Evolutionary conservation across 495 filamentous ascomycete species (phyloP).

Genomic region (Penicillium steckii): DNA sequence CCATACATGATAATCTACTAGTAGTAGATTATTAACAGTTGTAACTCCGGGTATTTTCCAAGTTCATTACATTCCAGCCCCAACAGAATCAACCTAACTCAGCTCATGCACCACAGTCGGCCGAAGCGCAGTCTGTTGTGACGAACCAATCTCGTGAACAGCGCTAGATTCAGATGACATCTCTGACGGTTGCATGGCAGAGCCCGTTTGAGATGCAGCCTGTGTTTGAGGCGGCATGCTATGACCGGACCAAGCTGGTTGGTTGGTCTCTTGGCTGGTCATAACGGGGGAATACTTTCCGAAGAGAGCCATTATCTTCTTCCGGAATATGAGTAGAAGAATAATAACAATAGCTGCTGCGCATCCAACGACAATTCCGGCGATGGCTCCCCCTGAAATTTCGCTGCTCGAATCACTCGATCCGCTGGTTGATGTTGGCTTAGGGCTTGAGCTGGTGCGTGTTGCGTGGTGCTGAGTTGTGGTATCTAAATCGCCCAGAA

Average conservation of each 20-base stretch:
- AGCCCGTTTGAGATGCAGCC: neutral
- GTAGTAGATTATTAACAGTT: neutral
- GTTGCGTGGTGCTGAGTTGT: neutral
- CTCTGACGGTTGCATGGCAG: conserved; percentile 1
- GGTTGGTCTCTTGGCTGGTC: neutral
- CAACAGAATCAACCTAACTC: neutral
- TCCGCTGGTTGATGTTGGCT: neutral
- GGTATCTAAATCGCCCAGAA: no score
- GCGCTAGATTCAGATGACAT: conserved; percentile 2
- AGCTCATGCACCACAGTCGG: conserved; percentile 6
- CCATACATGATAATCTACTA: neutral
- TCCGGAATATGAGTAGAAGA: conserved; percentile 4
- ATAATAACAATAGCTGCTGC: conserved; percentile 2
- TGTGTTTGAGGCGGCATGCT: conserved; percentile 3
- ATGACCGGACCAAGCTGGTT: conserved; percentile 3
- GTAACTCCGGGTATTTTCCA: neutral
- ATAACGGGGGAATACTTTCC: neutral
- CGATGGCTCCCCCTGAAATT: conserved; percentile 7
- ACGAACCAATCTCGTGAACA: conserved; percentile 9
- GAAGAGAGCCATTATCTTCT: conserved; percentile 4
- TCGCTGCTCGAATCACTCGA: neutral
- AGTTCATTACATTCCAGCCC: neutral
- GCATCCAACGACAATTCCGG: conserved; percentile 11
- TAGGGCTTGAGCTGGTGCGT: neutral
- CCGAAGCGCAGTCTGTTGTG: neutral